Evolutionary conservation across 768 basidiomycete species (phyloP).

Genomic region (Mrakia frigida): DNA sequence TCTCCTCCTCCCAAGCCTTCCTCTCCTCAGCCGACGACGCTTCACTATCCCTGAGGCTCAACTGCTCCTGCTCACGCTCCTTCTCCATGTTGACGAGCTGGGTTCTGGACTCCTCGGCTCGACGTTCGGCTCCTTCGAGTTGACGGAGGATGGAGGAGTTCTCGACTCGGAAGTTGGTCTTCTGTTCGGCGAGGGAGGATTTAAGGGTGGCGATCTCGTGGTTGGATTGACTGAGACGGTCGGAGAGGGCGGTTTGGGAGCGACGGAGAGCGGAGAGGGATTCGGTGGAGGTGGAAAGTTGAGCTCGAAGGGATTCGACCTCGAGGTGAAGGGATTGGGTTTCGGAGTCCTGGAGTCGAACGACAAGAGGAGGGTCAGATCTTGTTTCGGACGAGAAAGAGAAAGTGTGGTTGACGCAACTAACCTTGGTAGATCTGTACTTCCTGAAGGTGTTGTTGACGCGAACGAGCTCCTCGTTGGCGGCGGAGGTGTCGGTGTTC

Average conservation of each 20-base stretch:
- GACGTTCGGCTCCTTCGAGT: slow-evolving; percentile 76
- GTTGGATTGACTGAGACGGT: slow-evolving; percentile 71
- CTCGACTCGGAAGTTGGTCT: slow-evolving; percentile 74
- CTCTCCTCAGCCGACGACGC: slow-evolving; percentile 55
- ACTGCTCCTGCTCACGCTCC: slow-evolving; percentile 71
- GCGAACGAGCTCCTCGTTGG: slow-evolving; percentile 59
- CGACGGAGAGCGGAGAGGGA: slow-evolving; percentile 69
- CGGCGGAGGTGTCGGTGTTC: slow-evolving; percentile 68
- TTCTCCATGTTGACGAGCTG: slow-evolving; percentile 75
- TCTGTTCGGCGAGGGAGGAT: slow-evolving; percentile 75
- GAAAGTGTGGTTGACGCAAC: not conserved
- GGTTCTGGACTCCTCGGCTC: slow-evolving; percentile 76
- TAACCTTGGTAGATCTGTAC: slow-evolving; percentile 53
- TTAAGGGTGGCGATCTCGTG: slow-evolving; percentile 68
- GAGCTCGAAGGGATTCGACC: slow-evolving; percentile 66
- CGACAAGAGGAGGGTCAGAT: slow-evolving; percentile 1
- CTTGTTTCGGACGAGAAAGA: not conserved
- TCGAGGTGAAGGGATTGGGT: slow-evolving; percentile 61
- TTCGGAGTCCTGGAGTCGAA: slow-evolving; percentile 55
- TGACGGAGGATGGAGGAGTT: slow-evolving; percentile 66
- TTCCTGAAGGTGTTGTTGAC: slow-evolving; percentile 79
- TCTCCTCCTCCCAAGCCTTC: slow-evolving; percentile 60
- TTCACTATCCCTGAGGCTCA: slow-evolving; percentile 48
- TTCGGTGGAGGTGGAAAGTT: slow-evolving; percentile 60
- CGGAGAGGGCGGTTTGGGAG: slow-evolving; percentile 62